Base-by-base conservation (phyloP, 345 rosid genomes). In the Noccaea caerulescens region DNA sequence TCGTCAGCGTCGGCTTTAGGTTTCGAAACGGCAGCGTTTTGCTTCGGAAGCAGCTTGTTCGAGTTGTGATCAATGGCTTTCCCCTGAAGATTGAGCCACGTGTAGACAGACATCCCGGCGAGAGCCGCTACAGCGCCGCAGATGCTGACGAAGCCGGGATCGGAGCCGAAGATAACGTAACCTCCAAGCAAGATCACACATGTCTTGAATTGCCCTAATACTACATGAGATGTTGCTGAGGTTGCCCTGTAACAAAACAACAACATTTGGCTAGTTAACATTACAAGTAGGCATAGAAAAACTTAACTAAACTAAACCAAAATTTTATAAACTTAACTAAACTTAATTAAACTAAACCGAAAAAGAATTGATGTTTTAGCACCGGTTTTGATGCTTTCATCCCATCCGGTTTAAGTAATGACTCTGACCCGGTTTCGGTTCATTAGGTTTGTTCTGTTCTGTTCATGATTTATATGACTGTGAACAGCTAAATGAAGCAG, bases 201-300 rank as follows among this genome's bases (percentile, higher is more conserved):
- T 0, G 96, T 91, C 70, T 94, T 94, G 68, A 94, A 94, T 76
- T 94, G 99, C 68, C 99, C 99, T 62, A 91, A 58, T 5, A 94
- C 95, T 41, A 91, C 98, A 65, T 91, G 99, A 58, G 96, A 85
- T 11, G 93, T 94, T 36, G 99, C 99, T 2, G 98, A 89, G 4
- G 98, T 94, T 44, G 99, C 99, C 56, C 99, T 91, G 82, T 80
- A 46, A 12, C 12, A 10, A 38, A 55, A 59, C 38, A 54, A 34
- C 50, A 46, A 20, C 18, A 6, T 39, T 14, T 61, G 36, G 36
- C 36, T 3, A 33, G 36, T 27, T 27, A 27, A 12, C 4, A 33
- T 14, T 55, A 33, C 7, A 33, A 12, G 23, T 33, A 55, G 4
- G 23, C 11, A 54, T 32, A 13, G 33, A 13, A 30, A 3, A 16